These are phyloP conservation scores for Fusarium coffeatum DNA, from an alignment of 2,329 filamentous ascomycete genomes.

Conservation along the genomic window DNA sequence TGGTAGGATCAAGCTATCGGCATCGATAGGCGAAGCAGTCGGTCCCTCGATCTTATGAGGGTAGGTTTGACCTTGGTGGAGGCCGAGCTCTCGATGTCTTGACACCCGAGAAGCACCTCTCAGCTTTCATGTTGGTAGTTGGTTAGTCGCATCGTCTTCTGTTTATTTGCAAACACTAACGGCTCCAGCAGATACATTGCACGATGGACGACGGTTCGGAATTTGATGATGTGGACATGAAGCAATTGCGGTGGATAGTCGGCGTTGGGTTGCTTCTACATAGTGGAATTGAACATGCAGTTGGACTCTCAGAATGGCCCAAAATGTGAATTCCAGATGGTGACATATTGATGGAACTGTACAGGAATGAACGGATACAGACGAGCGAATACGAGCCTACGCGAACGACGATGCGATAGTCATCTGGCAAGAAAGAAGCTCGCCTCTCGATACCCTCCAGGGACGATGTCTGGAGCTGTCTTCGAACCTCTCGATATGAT, in stretches of 20 bases:
- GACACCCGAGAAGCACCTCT: background rate
- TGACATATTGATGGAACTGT: accelerated
- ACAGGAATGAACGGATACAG: background rate
- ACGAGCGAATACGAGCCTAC: background rate
- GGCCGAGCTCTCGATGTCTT: background rate
- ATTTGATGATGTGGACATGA: background rate
- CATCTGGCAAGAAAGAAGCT: background rate
- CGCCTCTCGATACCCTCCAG: background rate
- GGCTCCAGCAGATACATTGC: background rate
- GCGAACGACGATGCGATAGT: background rate
- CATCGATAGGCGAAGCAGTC: background rate
- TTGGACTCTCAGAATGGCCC: background rate
- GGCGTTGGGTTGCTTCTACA: background rate
- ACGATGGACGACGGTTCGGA: accelerated
- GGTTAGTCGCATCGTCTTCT: background rate
- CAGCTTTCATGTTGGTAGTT: background rate
- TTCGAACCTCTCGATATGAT: too few species aligned
- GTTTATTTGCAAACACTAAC: background rate
- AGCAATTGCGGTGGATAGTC: background rate
- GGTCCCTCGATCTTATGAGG: background rate
- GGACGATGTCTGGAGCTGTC: too few species aligned
- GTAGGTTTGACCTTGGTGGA: accelerated
- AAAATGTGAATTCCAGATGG: background rate
- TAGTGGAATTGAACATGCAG: background rate
- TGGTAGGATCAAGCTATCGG: accelerated